Conservation (phyloP, 148 eudicot genomes). For the Tetragonia tetragonoides region DNA sequence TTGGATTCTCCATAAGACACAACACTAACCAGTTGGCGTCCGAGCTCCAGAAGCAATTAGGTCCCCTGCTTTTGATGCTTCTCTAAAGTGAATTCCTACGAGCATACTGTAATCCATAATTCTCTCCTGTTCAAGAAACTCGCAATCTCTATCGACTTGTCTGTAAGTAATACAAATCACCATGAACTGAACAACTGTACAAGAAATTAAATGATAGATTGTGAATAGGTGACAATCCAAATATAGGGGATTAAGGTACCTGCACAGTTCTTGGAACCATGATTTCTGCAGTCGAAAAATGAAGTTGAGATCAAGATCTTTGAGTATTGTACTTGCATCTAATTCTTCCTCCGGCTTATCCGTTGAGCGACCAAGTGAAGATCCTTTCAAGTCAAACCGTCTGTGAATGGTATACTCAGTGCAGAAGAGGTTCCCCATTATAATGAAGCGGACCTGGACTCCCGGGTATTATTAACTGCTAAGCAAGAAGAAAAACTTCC, state of each 20-base stretch:
- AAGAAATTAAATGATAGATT: no score
- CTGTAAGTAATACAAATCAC: conserved; percentile 27
- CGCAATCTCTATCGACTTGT: conserved; percentile 87
- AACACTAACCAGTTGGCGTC: conserved; percentile 47
- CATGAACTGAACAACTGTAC: neutral
- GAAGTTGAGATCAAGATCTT: conserved; percentile 94
- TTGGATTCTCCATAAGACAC: neutral
- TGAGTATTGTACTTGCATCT: conserved; percentile 83
- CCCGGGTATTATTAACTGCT: conserved; percentile 16
- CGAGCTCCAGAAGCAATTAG: conserved; percentile 49
- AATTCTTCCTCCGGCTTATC: conserved; percentile 84
- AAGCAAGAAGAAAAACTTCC: conserved; percentile 11
- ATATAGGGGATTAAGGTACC: conserved; percentile 31
- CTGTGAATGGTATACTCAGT: conserved; percentile 71
- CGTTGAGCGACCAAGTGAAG: conserved; percentile 89
- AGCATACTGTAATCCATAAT: conserved; percentile 91
- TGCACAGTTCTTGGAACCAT: conserved; percentile 95
- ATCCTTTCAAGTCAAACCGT: conserved; percentile 91
- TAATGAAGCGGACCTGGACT: conserved; percentile 80
- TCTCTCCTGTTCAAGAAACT: conserved; percentile 86
- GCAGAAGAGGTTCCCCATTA: conserved; percentile 94
- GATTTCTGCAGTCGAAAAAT: conserved; percentile 71
- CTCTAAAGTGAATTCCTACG: conserved; percentile 83
- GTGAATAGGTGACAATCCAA: neutral
- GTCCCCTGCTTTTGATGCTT: conserved; percentile 46